Conservation (phyloP, 495 filamentous ascomycete genomes). For the Daldinia loculata region DNA sequence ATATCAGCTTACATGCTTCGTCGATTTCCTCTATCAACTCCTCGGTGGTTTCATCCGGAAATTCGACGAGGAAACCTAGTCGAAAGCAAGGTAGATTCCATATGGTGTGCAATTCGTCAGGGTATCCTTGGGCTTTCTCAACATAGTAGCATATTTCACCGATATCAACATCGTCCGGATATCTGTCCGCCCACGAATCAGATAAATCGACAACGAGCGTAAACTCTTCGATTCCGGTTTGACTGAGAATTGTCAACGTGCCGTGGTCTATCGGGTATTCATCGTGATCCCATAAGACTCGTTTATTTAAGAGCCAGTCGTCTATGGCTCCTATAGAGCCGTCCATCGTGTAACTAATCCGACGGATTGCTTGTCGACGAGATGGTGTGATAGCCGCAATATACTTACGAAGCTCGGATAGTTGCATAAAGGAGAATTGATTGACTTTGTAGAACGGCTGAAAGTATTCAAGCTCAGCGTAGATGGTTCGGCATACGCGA, state of each 20-base stretch:
- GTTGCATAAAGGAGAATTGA: not conserved
- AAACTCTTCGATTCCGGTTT: not conserved
- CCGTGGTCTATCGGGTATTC: not conserved
- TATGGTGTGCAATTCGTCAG: not conserved
- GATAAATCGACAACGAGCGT: too few species aligned
- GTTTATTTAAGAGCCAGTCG: not conserved
- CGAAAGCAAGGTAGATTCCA: not conserved
- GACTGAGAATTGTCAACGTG: not conserved
- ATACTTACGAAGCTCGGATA: not conserved
- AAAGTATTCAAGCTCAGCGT: constrained; percentile 9
- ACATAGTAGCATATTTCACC: too few species aligned
- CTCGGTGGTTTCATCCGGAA: not conserved
- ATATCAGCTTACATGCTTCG: constrained; percentile 6
- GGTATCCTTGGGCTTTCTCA: too few species aligned
- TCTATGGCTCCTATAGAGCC: too few species aligned
- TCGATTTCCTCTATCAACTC: constrained; percentile 7
- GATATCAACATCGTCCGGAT: too few species aligned
- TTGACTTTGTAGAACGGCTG: constrained; percentile 20
- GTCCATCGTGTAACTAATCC: too few species aligned
- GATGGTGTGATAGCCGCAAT: constrained; percentile 5
- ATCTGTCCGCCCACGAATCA: too few species aligned
- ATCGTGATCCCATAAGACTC: not conserved
- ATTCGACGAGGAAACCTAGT: not conserved
- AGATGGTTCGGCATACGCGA: constrained; percentile 19
- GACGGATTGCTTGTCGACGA: constrained; percentile 5